These are phyloP conservation scores for Sechiopsis laciniata DNA, from an alignment of 306 rosid species.

Conservation along the genomic window DNA sequence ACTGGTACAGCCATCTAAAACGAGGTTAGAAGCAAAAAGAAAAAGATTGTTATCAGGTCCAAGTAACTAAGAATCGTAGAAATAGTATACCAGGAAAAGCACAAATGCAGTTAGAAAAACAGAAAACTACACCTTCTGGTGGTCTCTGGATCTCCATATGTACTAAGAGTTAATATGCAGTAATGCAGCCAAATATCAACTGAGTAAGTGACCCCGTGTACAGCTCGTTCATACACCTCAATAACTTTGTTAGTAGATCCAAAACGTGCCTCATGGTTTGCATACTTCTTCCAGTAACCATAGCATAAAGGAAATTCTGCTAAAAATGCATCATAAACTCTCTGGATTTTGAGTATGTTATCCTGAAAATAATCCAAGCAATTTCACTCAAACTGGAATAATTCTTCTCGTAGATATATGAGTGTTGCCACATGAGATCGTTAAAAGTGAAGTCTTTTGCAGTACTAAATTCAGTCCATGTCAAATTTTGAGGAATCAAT, in stretches of 20 bases:
- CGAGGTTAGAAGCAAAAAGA: constrained; percentile 50
- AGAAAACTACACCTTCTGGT: constrained; percentile 75
- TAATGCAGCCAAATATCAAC: constrained; percentile 99
- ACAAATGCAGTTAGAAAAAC: constrained; percentile 18
- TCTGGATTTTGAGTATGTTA: constrained; percentile 69
- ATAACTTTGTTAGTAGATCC: constrained; percentile 87
- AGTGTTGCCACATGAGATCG: no score
- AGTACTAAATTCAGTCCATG: no score
- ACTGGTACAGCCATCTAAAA: constrained; percentile 80
- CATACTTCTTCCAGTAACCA: constrained; percentile 99
- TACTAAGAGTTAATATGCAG: constrained; percentile 79
- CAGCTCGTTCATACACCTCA: constrained; percentile 91
- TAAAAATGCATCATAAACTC: constrained; percentile 89
- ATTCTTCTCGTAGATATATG: no score
- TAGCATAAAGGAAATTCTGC: constrained; percentile 94
- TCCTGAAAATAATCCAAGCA: constrained; percentile 49
- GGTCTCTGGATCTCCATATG: constrained; percentile 91
- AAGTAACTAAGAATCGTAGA: constrained; percentile 27
- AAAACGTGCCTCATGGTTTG: constrained; percentile 88
- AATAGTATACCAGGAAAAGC: constrained; percentile 5
- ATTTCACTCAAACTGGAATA: no score
- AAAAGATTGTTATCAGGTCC: constrained; percentile 44
- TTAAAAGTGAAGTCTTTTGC: no score
- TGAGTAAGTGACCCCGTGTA: constrained; percentile 95
- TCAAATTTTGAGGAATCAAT: no score